Evolutionary conservation across 2,329 filamentous ascomycete species (phyloP).

Genomic region (Metarhizium sp.): DNA sequence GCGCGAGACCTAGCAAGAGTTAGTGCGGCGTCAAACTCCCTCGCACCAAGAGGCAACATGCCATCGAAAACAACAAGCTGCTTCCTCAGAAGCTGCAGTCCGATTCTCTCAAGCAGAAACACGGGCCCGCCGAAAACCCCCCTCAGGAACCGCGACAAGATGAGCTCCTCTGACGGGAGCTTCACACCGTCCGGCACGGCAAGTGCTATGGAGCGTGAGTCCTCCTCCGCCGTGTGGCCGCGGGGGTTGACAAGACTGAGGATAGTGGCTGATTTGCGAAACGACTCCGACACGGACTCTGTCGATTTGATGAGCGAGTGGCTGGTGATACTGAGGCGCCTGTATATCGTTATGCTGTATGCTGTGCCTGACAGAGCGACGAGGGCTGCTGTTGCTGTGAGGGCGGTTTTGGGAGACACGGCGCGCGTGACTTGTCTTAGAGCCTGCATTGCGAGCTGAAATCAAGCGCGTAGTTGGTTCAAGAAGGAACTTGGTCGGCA

Average conservation of each 20-base stretch:
- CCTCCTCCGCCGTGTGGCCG: conserved; percentile 9
- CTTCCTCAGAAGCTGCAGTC: conserved; percentile 7
- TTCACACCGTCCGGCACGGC: too few relatives aligned
- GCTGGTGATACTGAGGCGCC: background rate
- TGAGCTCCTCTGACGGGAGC: conserved; percentile 12
- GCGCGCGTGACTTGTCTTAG: background rate
- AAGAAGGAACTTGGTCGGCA: too few relatives aligned
- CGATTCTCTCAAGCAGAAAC: conserved; percentile 15
- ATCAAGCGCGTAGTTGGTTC: too few relatives aligned
- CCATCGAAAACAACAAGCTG: background rate
- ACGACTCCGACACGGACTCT: conserved; percentile 12
- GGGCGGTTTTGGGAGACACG: background rate
- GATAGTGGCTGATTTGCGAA: conserved; percentile 13
- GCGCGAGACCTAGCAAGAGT: too few relatives aligned
- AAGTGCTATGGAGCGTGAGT: conserved; percentile 10
- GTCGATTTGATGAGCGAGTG: conserved; percentile 9
- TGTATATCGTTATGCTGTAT: background rate
- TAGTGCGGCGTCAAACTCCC: too few relatives aligned
- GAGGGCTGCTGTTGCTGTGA: background rate
- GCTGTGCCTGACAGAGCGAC: background rate
- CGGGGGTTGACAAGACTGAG: conserved; percentile 16
- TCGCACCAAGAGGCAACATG: background rate
- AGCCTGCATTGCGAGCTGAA: too few relatives aligned
- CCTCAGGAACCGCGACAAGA: conserved; percentile 18
- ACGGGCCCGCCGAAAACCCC: conserved; percentile 22